Evolutionary conservation across 352 stramenopile species (phyloP), one percentile per base, ranked within the genome.

Genomic region (Phytophthora fragariaefolia): DNA sequence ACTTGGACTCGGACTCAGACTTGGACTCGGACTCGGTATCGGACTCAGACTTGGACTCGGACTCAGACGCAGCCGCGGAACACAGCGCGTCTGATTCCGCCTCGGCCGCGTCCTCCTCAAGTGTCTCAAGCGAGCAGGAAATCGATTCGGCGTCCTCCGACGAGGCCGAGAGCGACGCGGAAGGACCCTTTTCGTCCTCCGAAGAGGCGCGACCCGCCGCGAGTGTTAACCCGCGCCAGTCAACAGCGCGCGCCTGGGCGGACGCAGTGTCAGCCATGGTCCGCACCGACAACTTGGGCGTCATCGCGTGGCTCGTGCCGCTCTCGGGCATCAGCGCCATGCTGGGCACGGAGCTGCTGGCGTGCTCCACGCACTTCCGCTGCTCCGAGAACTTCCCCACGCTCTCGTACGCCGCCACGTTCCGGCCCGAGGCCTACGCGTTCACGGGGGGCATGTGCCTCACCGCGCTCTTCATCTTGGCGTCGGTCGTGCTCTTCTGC

Each of bases 321-420:
- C 66, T 89, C 27, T 85, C 71, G 0, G 89, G 89, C 32, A 77
- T 95, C 55, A 63, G 68, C 20, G 95, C 89, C 20, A 94, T 96
- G 83, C 52, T 91, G 12, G 24, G 65, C 13, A 95, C 87, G 12
- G 87, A 93, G 50, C 54, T 76, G 0, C 65, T 95, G 49, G 88
- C 87, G 22, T 96, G 89, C 58, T 52, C 52, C 0, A 69, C 82
- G 46, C 85, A 95, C 51, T 96, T 95, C 61, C 79, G 81, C 47
- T 96, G 89, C 63, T 73, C 81, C 0, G 71, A 79, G 22, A 66
- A 90, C 28, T 95, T 87, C 71, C 89, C 89, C 24, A 96, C 89
- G 51, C 74, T 96, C 13, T 96, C 89, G 55, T 94, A 93, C 58
- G 87, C 89, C 6, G 89, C 89, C 24, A 90, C 83, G 22, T 94